These are phyloP conservation scores for Suillus variegatus DNA, from an alignment of 768 basidiomycete species.

Conservation along the genomic window DNA sequence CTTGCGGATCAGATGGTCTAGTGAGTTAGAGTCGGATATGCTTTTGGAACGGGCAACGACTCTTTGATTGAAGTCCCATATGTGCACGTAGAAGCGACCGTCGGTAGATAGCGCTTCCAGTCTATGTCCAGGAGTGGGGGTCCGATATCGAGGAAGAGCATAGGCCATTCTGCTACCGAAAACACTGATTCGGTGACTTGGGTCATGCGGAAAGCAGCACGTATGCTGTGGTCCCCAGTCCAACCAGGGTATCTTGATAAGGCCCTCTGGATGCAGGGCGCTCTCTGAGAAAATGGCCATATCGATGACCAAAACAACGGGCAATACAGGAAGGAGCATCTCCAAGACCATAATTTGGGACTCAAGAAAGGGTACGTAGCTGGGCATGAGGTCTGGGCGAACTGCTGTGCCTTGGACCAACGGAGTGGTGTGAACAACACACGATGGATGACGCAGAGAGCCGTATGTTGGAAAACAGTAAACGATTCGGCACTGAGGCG, in stretches of 20 bases:
- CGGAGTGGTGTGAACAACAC: neutral
- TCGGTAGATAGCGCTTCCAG: neutral
- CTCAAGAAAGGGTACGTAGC: neutral
- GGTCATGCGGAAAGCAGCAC: neutral
- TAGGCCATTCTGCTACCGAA: neutral
- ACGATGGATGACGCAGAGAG: neutral
- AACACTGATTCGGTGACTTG: neutral
- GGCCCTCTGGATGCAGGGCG: neutral
- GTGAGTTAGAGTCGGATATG: neutral
- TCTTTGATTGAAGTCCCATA: neutral
- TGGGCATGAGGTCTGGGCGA: neutral
- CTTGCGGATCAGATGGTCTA: neutral
- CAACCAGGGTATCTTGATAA: neutral
- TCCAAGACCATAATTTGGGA: neutral
- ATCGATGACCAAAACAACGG: neutral
- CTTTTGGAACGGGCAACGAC: neutral
- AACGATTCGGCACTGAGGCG: neutral
- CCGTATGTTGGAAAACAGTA: neutral
- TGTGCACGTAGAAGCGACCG: neutral
- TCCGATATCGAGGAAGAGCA: neutral
- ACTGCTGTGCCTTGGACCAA: neutral
- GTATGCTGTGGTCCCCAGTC: neutral
- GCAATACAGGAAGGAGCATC: neutral
- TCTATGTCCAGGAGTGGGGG: neutral
- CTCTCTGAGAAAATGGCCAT: neutral